Base-by-base conservation (phyloP, 106 monocot genomes). In the Dendrobium huoshanense region DNA sequence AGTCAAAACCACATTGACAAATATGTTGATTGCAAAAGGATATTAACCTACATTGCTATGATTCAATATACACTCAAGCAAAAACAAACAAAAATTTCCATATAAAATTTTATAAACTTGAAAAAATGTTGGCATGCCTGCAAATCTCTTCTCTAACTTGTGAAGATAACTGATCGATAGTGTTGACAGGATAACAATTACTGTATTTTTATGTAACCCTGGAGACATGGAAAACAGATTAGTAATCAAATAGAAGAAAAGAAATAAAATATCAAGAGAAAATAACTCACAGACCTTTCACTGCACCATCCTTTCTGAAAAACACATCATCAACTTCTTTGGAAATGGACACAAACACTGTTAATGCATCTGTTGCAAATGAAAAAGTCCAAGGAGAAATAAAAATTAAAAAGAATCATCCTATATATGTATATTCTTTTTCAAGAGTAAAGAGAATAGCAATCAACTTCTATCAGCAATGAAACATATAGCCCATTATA, bases 111-210 rank as follows among this genome's bases (percentile, higher is more conserved):
- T 15, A 70, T 27, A 70, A 70, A 37, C 16, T 13, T 68, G 68
- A 67, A 37, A 54, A 80, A 19, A 56, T 72, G 20, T 55, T 42
- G 55, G 41, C 73, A 61, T 87, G 81, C 96, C 94, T 89, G 55
- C 73, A 40, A 88, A 64, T 67, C 55, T 81, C 83, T 89, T 89
- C 84, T 86, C 83, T 72, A 94, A 51, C 77, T 87, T 84, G 78
- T 82, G 68, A 90, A 90, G 42, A 41, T 81, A 80, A 65, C 67
- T 81, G 47, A 80, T 85, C n/a, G 86, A 81, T 55, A 93, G 33
- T 78, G 87, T 79, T 7, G 92, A 92, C 41, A 80, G 86, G 74
- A 96, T 45, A 17, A 96, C 82, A 75, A 93, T 42, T 77, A 88
- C 78, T 33, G 87, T 80, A 86, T 87, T 87, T 73, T 86, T 78